Percentiles rank a stretch among this genome's conserved stretches.
Evolutionary conservation across 164 flowering plant genomes (phyloP).

Genomic region (Tetrastigma voinierianum): DNA sequence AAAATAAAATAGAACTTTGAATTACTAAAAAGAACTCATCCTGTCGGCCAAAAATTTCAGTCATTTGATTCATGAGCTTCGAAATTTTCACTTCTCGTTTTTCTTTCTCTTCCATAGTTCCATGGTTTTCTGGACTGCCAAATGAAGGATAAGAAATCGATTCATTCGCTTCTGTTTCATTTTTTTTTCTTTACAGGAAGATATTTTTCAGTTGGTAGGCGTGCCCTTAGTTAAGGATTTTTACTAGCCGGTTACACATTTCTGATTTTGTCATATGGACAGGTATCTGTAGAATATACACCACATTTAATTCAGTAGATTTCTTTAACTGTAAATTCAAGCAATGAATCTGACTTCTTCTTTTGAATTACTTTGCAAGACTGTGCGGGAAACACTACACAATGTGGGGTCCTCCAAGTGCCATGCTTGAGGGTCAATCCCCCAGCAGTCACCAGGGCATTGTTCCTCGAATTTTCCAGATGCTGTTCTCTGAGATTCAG

Average conservation of each 20-base stretch:
- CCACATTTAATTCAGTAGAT: background rate
- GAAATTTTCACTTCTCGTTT: background rate
- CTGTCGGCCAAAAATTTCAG: too few relatives aligned
- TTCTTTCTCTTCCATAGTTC: background rate
- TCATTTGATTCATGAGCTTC: too few relatives aligned
- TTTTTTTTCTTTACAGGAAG: slow-evolving; percentile 56
- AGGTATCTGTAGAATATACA: slow-evolving; percentile 47
- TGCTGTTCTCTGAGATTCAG: slow-evolving; percentile 78
- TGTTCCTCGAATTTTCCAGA: slow-evolving; percentile 82
- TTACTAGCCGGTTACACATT: slow-evolving; percentile 81
- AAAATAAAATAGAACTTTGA: background rate
- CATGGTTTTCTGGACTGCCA: background rate
- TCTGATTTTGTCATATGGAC: slow-evolving; percentile 82
- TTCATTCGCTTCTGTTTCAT: background rate
- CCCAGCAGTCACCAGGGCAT: slow-evolving; percentile 65
- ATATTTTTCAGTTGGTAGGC: slow-evolving; percentile 73
- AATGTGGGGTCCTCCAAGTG: slow-evolving; percentile 97
- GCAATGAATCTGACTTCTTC: background rate
- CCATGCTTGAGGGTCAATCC: slow-evolving; percentile 78
- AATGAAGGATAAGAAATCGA: background rate
- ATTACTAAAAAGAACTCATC: too few relatives aligned
- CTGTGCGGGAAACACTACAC: slow-evolving; percentile 98
- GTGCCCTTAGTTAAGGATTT: slow-evolving; percentile 73
- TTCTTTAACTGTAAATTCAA: background rate
- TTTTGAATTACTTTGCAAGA: slow-evolving; percentile 39